These are phyloP conservation scores for Mortierella sp. DNA, from an alignment of 371 early-diverging fungal species.

Conservation along the genomic window DNA sequence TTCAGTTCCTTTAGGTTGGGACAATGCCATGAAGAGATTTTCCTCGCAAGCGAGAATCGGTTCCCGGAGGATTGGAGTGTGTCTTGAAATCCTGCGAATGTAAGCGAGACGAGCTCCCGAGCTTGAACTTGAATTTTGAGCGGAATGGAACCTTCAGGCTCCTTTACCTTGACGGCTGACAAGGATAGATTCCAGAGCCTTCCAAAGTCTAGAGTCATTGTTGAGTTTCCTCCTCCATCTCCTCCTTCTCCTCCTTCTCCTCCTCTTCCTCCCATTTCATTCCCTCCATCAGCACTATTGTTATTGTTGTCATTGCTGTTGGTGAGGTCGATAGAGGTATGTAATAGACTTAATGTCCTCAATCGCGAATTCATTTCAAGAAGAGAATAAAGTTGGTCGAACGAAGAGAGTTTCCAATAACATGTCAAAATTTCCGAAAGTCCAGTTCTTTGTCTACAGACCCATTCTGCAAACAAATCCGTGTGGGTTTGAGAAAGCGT, in stretches of 20 bases:
- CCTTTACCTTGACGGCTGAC: not conserved
- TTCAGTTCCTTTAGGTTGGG: constrained; percentile 2
- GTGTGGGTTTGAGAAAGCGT: not conserved
- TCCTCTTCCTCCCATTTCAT: no score
- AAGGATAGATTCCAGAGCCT: not conserved
- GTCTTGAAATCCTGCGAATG: not conserved
- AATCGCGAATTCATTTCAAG: not conserved
- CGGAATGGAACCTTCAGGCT: not conserved
- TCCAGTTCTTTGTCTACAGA: not conserved
- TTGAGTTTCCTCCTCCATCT: not conserved
- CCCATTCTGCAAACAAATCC: not conserved
- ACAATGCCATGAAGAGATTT: not conserved
- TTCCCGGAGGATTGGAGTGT: not conserved
- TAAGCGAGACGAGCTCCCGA: not conserved
- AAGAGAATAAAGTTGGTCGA: not conserved
- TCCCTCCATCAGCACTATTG: not conserved
- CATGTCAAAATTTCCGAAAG: not conserved
- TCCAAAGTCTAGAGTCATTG: not conserved
- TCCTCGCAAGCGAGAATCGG: not conserved
- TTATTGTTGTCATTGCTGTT: not conserved
- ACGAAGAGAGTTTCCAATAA: not conserved
- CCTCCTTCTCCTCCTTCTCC: no score
- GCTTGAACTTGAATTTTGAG: not conserved
- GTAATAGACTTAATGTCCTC: not conserved
- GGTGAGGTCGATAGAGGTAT: not conserved